Percentiles rank a stretch among this genome's conserved stretches.
phyloP scores from a whole-genome alignment of 257 asterid genomes.

The Verbena officinalis region DNA sequence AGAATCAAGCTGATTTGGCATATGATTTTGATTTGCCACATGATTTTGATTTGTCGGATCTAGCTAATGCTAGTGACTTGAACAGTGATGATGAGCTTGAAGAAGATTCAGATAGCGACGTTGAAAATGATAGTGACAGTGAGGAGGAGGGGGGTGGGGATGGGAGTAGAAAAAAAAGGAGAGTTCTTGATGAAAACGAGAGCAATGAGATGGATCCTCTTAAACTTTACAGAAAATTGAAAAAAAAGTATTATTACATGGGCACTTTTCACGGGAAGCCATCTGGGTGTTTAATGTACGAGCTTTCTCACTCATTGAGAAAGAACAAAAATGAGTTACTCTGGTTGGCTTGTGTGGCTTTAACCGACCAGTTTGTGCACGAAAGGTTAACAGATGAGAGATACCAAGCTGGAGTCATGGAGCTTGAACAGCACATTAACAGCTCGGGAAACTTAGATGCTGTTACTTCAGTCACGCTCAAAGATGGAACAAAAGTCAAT shows the following conservation, averaged over 20 bases:
- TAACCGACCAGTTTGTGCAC: constrained; percentile 94
- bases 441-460: constrained; percentile 87
- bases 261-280: constrained; percentile 97
- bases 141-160: constrained; percentile 58
- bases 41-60: constrained; percentile 79
- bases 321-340: constrained; percentile 82
- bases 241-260: constrained; percentile 77
- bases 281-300: constrained; percentile 97
- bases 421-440: constrained; percentile 89
- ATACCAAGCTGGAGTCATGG: constrained; percentile 87
- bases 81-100: constrained; percentile 80
- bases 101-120: constrained; percentile 69
- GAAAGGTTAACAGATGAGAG: constrained; percentile 92
- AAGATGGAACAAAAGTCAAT: constrained; percentile 88
- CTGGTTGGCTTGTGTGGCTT: constrained; percentile 95
- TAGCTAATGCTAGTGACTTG: constrained; percentile 86
- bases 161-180: constrained; percentile 66
- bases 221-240: constrained; percentile 72
- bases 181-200: constrained; percentile 49
- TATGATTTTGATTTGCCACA: constrained; percentile 89
- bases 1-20: constrained; percentile 76
- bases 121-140: constrained; percentile 61
- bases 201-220: constrained; percentile 61
- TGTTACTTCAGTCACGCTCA: constrained; percentile 75
- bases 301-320: constrained; percentile 70